Conservation (phyloP, 1,284 basidiomycete species). For the Rhodotorula sp. region DNA sequence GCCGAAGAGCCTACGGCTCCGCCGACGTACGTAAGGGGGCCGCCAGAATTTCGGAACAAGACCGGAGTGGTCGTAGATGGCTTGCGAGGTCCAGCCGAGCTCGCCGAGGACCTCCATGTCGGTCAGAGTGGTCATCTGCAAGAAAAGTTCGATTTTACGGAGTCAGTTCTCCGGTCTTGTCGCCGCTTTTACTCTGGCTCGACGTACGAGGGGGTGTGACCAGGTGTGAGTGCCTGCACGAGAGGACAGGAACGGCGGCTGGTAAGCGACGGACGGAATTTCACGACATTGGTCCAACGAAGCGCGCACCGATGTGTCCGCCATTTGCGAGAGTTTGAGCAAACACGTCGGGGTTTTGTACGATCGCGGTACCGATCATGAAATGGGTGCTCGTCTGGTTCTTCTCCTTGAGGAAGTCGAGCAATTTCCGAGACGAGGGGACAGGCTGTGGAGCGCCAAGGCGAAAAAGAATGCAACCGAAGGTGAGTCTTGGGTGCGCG, state of each 20-base stretch:
- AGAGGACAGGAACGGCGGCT: too few relatives aligned
- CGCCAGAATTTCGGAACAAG: conserved; percentile 18
- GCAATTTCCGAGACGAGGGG: conserved; percentile 21
- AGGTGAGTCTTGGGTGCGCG: too few relatives aligned
- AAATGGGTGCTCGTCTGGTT: conserved; percentile 71
- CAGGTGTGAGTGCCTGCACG: conserved; percentile 52
- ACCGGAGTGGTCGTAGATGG: conserved; percentile 63
- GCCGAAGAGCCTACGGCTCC: too few relatives aligned
- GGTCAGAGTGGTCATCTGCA: conserved; percentile 67
- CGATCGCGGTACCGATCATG: conserved; percentile 73
- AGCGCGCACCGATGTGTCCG: conserved; percentile 41
- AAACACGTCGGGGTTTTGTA: conserved; percentile 55
- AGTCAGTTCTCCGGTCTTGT: too few relatives aligned
- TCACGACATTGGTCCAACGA: background rate
- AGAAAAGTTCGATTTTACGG: too few relatives aligned
- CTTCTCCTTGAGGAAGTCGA: conserved; percentile 63
- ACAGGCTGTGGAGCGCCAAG: background rate
- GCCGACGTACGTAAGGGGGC: conserved; percentile 13
- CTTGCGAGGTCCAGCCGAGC: conserved; percentile 76
- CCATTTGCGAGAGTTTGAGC: conserved; percentile 25
- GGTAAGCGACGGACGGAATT: too few relatives aligned
- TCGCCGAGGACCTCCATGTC: conserved; percentile 70
- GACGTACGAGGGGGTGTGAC: conserved; percentile 28
- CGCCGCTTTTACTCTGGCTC: too few relatives aligned
- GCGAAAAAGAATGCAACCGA: too few relatives aligned